Base-by-base conservation (phyloP, 306 rosid species). In the Trichosanthes truncata region DNA sequence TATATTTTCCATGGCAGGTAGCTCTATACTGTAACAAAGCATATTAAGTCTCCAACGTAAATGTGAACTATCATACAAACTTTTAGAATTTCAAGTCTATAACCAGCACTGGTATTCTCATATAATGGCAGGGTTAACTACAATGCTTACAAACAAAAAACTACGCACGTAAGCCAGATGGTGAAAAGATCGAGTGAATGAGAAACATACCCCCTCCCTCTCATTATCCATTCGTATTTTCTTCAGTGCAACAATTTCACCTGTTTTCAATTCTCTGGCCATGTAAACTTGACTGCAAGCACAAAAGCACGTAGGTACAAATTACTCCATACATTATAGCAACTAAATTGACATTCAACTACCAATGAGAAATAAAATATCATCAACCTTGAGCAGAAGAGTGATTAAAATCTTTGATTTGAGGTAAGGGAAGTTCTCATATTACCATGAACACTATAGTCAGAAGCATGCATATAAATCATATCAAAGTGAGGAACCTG, bases 221-320 rank as follows among this genome's bases (percentile, higher is more conserved):
- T 87, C 90, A 69, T 87, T 87, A 81, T 87, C 90, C 90, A 87
- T 87, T 61, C 90, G 86, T 73, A 87, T 87, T 78, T 87, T 87
- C 86, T 87, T 87, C 81, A 87, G 56, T 31, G 89, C 89, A 65
- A 87, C 89, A 38, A 87, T 87, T 78, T 87, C 89, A 18, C 89
- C 89, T 0, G 89, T 87, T 82, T 80, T 80, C 65, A 79, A 80
- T 74, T 87, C 90, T 83, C 55, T 84, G 43, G 90, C 90, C 90
- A 87, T 87, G 82, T 87, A 87, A 82, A 87, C 90, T 84, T 84
- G 88, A 55, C 90, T 87, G 90, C 86, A 80, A 80, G 46, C 45
- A 51, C 35, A 74, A 71, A 77, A 26, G 40, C 20, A 33, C 41
- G 11, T 15, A 10, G 15, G 41, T 38, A 65, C 15, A 66, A 57